Conservation (phyloP, 768 basidiomycete species). For the Boletales sp. region DNA sequence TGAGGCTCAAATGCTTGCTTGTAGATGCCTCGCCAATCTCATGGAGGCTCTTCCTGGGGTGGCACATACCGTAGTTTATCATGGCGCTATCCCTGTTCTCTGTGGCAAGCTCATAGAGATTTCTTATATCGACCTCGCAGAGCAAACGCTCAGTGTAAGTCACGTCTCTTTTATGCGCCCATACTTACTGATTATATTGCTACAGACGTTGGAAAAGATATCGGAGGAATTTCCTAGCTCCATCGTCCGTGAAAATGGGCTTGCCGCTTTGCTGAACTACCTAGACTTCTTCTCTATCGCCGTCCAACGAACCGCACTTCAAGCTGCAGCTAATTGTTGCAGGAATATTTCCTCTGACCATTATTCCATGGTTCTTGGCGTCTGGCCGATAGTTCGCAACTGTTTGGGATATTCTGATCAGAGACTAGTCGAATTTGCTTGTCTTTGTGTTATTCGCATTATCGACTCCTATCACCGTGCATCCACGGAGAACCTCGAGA, state of each 20-base stretch:
- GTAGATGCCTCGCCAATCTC: conserved; percentile 93
- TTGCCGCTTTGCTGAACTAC: conserved; percentile 89
- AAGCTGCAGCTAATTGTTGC: conserved; percentile 96
- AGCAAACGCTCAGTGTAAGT: conserved; percentile 95
- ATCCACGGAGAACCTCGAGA: conserved; percentile 82
- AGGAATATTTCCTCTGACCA: conserved; percentile 87
- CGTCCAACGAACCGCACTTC: conserved; percentile 93
- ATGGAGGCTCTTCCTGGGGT: conserved; percentile 99
- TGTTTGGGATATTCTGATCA: conserved; percentile 92
- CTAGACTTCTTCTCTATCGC: conserved; percentile 99
- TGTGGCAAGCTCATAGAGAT: conserved; percentile 98
- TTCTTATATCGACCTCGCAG: conserved; percentile 95
- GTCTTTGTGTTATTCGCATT: conserved; percentile 90
- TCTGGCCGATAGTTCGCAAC: conserved; percentile 91
- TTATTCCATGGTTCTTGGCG: conserved; percentile 83
- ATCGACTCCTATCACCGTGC: conserved; percentile 89
- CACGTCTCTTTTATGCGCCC: neutral
- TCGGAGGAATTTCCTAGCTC: conserved; percentile 96
- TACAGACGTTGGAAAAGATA: conserved; percentile 94
- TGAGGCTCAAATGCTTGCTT: conserved; percentile 94
- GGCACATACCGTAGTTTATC: conserved; percentile 95
- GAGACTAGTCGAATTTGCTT: conserved; percentile 95
- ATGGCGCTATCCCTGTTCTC: conserved; percentile 96
- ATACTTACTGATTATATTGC: conserved; percentile 13
- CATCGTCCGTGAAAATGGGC: conserved; percentile 93